phyloP scores from a whole-genome alignment of 169 alveolate genomes.

The Plasmodium coatneyi region DNA sequence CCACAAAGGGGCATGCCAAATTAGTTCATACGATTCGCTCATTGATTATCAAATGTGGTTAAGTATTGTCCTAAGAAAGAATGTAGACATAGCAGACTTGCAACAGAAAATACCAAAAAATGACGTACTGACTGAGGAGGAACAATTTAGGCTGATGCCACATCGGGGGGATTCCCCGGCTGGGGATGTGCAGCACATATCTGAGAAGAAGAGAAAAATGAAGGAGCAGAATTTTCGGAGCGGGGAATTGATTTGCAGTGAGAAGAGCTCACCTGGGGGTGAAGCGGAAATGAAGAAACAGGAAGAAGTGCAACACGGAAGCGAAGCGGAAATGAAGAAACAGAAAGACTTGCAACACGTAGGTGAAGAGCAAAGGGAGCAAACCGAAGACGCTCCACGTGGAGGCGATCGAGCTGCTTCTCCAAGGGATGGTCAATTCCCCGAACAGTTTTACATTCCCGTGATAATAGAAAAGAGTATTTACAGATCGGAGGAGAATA shows the following conservation, averaged over 20 bases:
- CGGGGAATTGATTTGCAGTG: slow-evolving; percentile 70
- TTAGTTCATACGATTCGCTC: slow-evolving; percentile 46
- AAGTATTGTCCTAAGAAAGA: slow-evolving; percentile 25
- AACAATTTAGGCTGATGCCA: slow-evolving; percentile 44
- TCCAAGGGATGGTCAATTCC: slow-evolving; percentile 77
- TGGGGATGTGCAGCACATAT: neutral
- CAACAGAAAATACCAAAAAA: slow-evolving; percentile 16
- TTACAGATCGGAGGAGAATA: neutral
- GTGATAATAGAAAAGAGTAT: slow-evolving; percentile 26
- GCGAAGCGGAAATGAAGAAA: neutral
- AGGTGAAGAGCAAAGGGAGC: neutral
- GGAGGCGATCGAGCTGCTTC: neutral
- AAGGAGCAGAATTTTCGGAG: slow-evolving; percentile 39
- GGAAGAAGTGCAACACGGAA: neutral
- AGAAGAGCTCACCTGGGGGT: neutral
- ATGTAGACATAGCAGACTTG: slow-evolving; percentile 6
- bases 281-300: neutral
- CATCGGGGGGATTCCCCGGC: neutral
- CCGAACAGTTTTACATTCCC: slow-evolving; percentile 74
- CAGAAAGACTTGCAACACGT: neutral
- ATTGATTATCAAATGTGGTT: slow-evolving; percentile 66
- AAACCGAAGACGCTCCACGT: no score
- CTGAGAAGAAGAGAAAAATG: slow-evolving; percentile 5
- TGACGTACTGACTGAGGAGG: slow-evolving; percentile 52
- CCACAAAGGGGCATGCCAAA: neutral